Evolutionary conservation across 352 stramenopile genomes (phyloP).

Genomic region (Pseudoperonospora humuli): DNA sequence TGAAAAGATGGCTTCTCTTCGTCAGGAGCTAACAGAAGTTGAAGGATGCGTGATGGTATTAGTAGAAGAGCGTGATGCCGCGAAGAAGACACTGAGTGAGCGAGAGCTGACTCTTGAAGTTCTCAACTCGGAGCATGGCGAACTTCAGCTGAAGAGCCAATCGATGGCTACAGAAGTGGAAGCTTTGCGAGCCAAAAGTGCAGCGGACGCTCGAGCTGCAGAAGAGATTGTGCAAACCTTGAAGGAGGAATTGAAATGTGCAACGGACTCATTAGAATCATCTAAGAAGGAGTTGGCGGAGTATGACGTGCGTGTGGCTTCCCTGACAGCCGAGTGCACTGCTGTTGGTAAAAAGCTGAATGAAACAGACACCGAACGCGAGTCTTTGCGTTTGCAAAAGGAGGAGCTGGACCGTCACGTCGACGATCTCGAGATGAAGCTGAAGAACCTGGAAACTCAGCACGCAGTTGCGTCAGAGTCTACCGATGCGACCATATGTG

Average conservation of each 20-base stretch:
- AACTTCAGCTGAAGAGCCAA: constrained; percentile 32
- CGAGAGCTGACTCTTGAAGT: constrained; percentile 28
- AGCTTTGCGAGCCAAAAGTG: constrained; percentile 12
- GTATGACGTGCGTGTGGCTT: constrained; percentile 9
- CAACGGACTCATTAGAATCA: constrained; percentile 13
- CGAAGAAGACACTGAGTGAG: constrained; percentile 28
- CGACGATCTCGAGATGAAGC: constrained; percentile 7
- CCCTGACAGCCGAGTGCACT: constrained; percentile 14
- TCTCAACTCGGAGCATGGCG: constrained; percentile 27
- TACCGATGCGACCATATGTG: constrained; percentile 9
- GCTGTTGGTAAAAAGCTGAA: constrained; percentile 5
- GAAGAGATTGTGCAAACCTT: constrained; percentile 12
- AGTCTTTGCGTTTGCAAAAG: constrained; percentile 10
- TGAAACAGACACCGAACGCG: constrained; percentile 7
- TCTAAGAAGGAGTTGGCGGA: constrained; percentile 12
- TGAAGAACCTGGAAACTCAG: constrained; percentile 14
- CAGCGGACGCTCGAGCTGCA: constrained; percentile 14
- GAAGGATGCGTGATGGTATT: constrained; percentile 31
- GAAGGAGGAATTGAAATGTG: constrained; percentile 9
- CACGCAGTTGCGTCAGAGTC: constrained; percentile 5
- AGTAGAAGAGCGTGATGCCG: constrained; percentile 26
- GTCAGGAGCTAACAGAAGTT: constrained; percentile 22
- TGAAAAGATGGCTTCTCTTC: constrained; percentile 15
- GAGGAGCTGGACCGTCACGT: constrained; percentile 7
- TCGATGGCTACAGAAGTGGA: constrained; percentile 25